Evolutionary conservation across 305 asterid species (phyloP).

Genomic region (Ilex paraguariensis): DNA sequence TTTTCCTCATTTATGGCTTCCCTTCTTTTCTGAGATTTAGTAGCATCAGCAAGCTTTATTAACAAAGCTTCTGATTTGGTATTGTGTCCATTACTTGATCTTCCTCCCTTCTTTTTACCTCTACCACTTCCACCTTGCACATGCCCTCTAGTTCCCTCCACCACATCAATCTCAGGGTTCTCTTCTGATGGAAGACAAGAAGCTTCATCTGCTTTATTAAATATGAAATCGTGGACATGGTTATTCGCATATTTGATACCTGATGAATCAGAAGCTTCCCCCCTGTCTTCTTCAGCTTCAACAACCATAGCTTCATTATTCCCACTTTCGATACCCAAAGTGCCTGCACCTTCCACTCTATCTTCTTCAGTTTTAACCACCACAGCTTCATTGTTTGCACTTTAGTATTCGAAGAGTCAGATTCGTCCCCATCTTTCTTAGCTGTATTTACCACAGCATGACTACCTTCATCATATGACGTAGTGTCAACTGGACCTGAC

Average conservation of each 20-base stretch:
- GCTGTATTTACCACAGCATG: not conserved
- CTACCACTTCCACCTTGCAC: not conserved
- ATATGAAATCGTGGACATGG: not conserved
- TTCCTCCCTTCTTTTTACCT: not conserved
- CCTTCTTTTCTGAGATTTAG: conserved; percentile 2
- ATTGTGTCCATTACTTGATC: conserved; percentile 2
- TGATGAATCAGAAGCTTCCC: conserved; percentile 1
- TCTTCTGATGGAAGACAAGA: conserved; percentile 6
- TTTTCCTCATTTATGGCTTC: conserved; percentile 13
- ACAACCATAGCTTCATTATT: not conserved
- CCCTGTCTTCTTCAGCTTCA: too few species aligned
- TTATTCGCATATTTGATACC: conserved; percentile 3
- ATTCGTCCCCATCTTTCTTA: conserved; percentile 6
- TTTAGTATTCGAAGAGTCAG: conserved; percentile 11
- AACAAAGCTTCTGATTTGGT: conserved; percentile 3
- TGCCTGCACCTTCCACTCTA: conserved; percentile 6
- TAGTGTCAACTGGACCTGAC: conserved; percentile 13
- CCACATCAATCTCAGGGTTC: conserved; percentile 4
- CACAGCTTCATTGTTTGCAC: conserved; percentile 9
- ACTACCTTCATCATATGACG: conserved; percentile 11
- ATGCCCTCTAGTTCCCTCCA: conserved; percentile 7
- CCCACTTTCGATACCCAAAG: not conserved
- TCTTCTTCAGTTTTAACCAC: conserved; percentile 10
- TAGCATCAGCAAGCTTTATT: conserved; percentile 2
- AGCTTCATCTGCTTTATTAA: conserved; percentile 10